phyloP scores from a whole-genome alignment of 106 monocot genomes.

The Alisma plantagoaquatica region DNA sequence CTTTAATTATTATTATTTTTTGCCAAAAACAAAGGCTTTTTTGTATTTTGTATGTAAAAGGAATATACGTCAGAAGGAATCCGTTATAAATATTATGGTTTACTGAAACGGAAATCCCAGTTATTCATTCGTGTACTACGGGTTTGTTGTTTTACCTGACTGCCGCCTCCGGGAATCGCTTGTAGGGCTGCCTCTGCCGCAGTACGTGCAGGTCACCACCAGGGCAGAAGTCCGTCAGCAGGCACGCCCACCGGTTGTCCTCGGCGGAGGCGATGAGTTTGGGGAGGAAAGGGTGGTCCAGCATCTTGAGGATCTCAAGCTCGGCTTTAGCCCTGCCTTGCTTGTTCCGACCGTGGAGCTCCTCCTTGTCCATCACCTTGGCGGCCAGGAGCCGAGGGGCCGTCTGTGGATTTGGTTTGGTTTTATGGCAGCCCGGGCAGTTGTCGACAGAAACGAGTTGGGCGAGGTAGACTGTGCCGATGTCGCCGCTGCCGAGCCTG shows the following conservation, averaged over 20 bases:
- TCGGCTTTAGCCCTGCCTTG: conserved; percentile 67
- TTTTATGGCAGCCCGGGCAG: no score
- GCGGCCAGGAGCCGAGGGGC: conserved; percentile 32
- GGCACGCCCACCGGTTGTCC: conserved; percentile 57
- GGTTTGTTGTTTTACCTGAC: no score
- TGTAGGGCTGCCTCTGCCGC: conserved; percentile 56
- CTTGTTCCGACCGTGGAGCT: conserved; percentile 69
- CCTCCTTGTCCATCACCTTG: conserved; percentile 93
- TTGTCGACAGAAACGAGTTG: no score
- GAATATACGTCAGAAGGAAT: no score
- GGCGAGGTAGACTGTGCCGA: conserved; percentile 90
- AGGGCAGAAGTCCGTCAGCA: conserved; percentile 88
- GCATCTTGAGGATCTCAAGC: conserved; percentile 62
- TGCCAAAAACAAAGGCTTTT: no score
- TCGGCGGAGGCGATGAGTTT: conserved; percentile 52
- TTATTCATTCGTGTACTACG: no score
- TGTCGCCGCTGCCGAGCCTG: conserved; percentile 72
- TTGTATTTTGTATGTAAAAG: no score
- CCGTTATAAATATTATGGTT: no score
- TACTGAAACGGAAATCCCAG: no score
- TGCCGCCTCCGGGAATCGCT: conserved; percentile 57
- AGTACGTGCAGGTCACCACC: conserved; percentile 93
- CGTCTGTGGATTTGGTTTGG: no score
- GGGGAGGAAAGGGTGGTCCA: conserved; percentile 90
- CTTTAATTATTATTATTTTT: no score